These are phyloP conservation scores for Trichoderma semiorbis DNA, from an alignment of 2,329 filamentous ascomycete genomes.

Conservation along the genomic window DNA sequence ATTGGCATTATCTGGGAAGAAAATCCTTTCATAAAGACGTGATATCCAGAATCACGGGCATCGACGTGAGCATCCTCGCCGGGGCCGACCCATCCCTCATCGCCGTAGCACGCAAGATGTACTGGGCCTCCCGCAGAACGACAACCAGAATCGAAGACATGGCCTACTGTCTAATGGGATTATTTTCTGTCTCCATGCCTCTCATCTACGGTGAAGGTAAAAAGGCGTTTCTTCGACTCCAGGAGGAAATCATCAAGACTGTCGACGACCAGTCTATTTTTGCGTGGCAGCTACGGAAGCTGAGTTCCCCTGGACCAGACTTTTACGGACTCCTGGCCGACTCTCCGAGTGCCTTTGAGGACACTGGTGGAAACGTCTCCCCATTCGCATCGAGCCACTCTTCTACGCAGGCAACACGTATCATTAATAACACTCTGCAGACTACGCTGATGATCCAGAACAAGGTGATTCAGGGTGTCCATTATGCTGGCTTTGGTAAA, in stretches of 20 bases:
- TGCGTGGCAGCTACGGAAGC: background rate
- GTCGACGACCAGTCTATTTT: slow-evolving; percentile 5
- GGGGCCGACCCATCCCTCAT: background rate
- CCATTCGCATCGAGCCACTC: background rate
- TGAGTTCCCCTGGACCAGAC: background rate
- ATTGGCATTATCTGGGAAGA: background rate
- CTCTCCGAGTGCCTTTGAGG: background rate
- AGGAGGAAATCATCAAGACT: slow-evolving; percentile 5
- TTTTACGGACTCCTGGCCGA: background rate
- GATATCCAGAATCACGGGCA: background rate
- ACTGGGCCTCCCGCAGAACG: slow-evolving; percentile 20
- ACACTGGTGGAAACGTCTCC: background rate
- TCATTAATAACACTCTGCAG: background rate
- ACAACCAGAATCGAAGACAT: slow-evolving; percentile 22
- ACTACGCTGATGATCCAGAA: background rate
- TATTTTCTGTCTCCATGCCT: slow-evolving; percentile 23
- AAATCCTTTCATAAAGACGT: background rate
- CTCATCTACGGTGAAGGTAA: slow-evolving; percentile 22
- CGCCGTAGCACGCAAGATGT: slow-evolving; percentile 13
- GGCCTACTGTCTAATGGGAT: slow-evolving; percentile 22
- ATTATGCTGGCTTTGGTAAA: background rate
- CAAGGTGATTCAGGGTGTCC: background rate
- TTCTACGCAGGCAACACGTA: background rate
- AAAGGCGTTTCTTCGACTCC: background rate
- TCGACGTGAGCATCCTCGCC: background rate